These are phyloP conservation scores for Chlorella sorokiniana DNA, from an alignment of 139 green algal species.

Conservation along the genomic window DNA sequence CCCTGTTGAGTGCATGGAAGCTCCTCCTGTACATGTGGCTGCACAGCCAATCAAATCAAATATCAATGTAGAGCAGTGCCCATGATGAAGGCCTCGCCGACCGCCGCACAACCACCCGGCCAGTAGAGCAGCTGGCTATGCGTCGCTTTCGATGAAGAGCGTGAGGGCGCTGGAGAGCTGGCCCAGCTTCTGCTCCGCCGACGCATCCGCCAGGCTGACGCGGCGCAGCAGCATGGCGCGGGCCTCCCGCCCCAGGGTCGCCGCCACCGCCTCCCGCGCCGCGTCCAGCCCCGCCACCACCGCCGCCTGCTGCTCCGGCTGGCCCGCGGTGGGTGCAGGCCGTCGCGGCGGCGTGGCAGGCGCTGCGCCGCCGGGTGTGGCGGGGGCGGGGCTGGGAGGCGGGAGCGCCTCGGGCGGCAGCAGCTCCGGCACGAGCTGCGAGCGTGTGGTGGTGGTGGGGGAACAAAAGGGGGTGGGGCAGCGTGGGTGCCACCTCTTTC, in stretches of 20 bases:
- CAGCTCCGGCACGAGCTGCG: slow-evolving; percentile 22
- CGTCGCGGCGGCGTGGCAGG: not conserved
- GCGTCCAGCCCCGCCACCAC: slow-evolving; percentile 1
- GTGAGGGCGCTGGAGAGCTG: slow-evolving; percentile 26
- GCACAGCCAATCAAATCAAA: too few relatives aligned
- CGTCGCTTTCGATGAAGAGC: slow-evolving; percentile 26
- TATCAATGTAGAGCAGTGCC: too few relatives aligned
- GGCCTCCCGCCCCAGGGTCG: slow-evolving; percentile 18
- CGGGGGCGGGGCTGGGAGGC: slow-evolving; percentile 1
- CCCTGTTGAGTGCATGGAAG: too few relatives aligned
- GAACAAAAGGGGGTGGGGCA: not conserved
- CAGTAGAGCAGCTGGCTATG: not conserved
- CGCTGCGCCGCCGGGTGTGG: not conserved
- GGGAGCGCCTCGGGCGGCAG: not conserved
- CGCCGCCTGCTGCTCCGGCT: slow-evolving; percentile 17
- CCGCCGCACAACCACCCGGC: too few relatives aligned
- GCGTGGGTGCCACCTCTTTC: too few relatives aligned
- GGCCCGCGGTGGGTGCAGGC: not conserved
- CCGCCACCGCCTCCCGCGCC: slow-evolving; percentile 3
- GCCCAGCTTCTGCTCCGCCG: slow-evolving; percentile 24
- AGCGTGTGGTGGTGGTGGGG: too few relatives aligned
- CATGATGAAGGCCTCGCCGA: too few relatives aligned
- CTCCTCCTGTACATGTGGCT: too few relatives aligned
- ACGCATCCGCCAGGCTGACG: not conserved
- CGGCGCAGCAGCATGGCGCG: slow-evolving; percentile 27